Conservation (phyloP, 2,329 filamentous ascomycete genomes). For the Plenodomus tracheiphilus region DNA sequence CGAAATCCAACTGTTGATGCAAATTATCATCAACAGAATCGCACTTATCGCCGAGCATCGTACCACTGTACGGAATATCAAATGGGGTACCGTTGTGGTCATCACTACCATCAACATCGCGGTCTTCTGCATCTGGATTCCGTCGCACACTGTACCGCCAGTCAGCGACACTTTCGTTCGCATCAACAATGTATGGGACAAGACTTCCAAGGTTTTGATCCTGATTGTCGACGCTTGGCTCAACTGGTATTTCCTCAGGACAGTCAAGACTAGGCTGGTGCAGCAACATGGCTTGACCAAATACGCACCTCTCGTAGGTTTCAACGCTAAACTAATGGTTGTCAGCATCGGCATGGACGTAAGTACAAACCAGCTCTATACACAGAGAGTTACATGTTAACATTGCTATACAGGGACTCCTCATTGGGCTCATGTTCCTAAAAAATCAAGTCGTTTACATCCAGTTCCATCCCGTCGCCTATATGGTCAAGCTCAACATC, state of each 20-base stretch:
- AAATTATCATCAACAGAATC: constrained; percentile 61
- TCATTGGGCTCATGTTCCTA: constrained; percentile 48
- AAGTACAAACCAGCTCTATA: constrained; percentile 11
- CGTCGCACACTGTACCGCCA: constrained; percentile 45
- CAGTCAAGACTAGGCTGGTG: constrained; percentile 45
- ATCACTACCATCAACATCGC: constrained; percentile 58
- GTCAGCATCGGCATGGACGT: constrained; percentile 49
- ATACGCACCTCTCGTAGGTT: constrained; percentile 45
- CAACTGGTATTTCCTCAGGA: constrained; percentile 58
- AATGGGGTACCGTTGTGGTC: constrained; percentile 51
- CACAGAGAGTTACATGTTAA: too few relatives aligned
- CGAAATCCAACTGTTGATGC: constrained; percentile 55
- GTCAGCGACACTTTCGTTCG: constrained; percentile 45
- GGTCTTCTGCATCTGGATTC: constrained; percentile 60
- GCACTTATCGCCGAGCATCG: constrained; percentile 52
- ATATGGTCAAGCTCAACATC: constrained; percentile 51
- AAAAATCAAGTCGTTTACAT: constrained; percentile 44
- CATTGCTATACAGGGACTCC: constrained; percentile 30
- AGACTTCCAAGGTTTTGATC: constrained; percentile 57
- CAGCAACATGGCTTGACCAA: constrained; percentile 46
- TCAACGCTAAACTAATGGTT: constrained; percentile 48
- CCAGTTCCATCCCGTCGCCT: constrained; percentile 49
- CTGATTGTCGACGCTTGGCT: constrained; percentile 55
- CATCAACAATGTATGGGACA: constrained; percentile 58
- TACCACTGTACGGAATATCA: constrained; percentile 46